Base-by-base conservation (phyloP, 805 yeast genomes). In the Peterozyma xylosa region DNA sequence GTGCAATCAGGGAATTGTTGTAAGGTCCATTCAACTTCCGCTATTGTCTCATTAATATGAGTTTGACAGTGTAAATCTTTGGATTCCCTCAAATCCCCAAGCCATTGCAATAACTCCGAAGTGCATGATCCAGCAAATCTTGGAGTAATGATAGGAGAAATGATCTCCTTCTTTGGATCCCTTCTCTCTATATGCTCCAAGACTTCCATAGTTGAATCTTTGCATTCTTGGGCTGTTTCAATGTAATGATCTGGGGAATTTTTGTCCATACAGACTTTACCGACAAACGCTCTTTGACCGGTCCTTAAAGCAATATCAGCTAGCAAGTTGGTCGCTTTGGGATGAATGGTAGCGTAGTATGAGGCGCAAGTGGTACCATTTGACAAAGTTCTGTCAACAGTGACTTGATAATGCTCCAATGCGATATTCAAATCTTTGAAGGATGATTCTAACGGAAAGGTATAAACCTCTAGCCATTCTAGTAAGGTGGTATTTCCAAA, bases 311-410 rank as follows among this genome's bases (percentile, higher is more conserved):
- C 79, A 13, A 84, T 58, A 46, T 82, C 84, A 1, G 95, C 96
- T 54, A 93, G 74, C 33, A 82, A 53, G 42, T 82, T 82, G 2
- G 97, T 76, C 3, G 96, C 80, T 6, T 74, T 76, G 0, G 81
- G 68, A 56, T 91, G 95, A 38, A 87, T 81, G 0, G 98, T 89
- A 3, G 97, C 91, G 60, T 80, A 93, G 64, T 93, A 93, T 0
- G 95, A 74, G 0, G 96, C 96, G 45, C 91, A 80, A 1, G 99
- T 93, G 1, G 98, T 93, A 16, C 99, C 99, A 57, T 80, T 71
- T 2, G 59, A 55, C 49, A 93, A 64, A 0, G 96, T 86, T 45
- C 83, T 77, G 3, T 63, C 54, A n/a, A 93, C 77, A 5, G 84
- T 85, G 51, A 72, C 74, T 11, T 71, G 51, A 59, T 91, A 93